These are phyloP conservation scores for Tulasnella sp. DNA, from an alignment of 768 basidiomycete species.

Conservation along the genomic window DNA sequence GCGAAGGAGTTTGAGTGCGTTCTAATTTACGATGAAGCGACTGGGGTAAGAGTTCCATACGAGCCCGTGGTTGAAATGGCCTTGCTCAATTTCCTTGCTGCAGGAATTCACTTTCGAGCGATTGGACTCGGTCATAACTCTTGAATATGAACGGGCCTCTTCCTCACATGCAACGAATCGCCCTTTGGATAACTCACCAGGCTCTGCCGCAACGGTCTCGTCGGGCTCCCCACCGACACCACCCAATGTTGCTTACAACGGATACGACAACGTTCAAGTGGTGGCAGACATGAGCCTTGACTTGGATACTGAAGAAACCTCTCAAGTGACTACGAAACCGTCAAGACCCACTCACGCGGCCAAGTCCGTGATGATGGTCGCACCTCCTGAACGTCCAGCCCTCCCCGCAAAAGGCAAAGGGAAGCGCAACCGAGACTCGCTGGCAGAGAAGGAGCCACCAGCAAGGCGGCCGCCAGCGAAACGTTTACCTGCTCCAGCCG, in stretches of 20 bases:
- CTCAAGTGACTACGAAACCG: slow-evolving; percentile 3
- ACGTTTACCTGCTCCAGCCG: slow-evolving; percentile 21
- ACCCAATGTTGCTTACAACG: neutral
- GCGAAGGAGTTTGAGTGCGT: slow-evolving; percentile 72
- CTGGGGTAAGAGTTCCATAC: slow-evolving; percentile 47
- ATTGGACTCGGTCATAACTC: slow-evolving; percentile 58
- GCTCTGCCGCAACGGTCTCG: slow-evolving; percentile 6
- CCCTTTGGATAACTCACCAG: slow-evolving; percentile 18
- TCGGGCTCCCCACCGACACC: slow-evolving; percentile 23
- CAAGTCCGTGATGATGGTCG: slow-evolving; percentile 5
- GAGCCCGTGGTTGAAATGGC: neutral
- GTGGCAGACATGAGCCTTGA: slow-evolving; percentile 3
- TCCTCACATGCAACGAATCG: slow-evolving; percentile 4
- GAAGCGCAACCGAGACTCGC: slow-evolving; percentile 15
- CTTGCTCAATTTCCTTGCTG: slow-evolving; percentile 28
- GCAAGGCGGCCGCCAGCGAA: neutral
- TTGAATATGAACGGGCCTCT: slow-evolving; percentile 44
- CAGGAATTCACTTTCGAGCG: slow-evolving; percentile 73
- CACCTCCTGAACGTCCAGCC: slow-evolving; percentile 6
- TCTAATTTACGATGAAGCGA: slow-evolving; percentile 72
- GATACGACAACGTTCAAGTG: slow-evolving; percentile 7
- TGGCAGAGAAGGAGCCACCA: neutral
- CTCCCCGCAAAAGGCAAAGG: slow-evolving; percentile 20
- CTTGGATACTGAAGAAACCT: slow-evolving; percentile 2
- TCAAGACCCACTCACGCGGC: neutral